Percentiles rank a stretch among this genome's conserved stretches.
Evolutionary conservation across 805 yeast species (phyloP).

Genomic region (Spathaspora sp.): DNA sequence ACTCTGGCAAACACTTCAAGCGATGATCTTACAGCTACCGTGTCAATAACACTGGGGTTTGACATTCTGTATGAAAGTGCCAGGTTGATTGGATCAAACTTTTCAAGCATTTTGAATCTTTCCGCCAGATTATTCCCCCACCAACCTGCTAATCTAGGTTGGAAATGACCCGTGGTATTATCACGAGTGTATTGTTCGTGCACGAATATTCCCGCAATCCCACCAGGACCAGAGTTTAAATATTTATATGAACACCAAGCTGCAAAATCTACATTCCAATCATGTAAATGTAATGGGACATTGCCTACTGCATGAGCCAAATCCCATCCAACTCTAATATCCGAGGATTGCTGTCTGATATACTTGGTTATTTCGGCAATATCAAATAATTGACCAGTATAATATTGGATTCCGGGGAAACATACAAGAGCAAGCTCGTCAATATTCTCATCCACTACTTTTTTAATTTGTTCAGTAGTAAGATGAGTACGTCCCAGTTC

Average conservation of each 20-base stretch:
- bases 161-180: conserved; percentile 26
- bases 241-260: conserved; percentile 94
- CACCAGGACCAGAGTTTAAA: conserved; percentile 91
- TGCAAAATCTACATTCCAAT: conserved; percentile 92
- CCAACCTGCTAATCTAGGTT: conserved; percentile 91
- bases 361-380: conserved; percentile 63
- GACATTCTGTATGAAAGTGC: conserved; percentile 89
- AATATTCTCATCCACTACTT: conserved; percentile 49
- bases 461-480: conserved; percentile 60
- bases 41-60: conserved; percentile 85
- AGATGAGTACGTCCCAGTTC: conserved; percentile 54
- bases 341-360: conserved; percentile 42
- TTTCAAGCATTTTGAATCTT: conserved; percentile 76
- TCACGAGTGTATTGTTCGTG: conserved; percentile 47
- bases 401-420: conserved; percentile 87
- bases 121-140: conserved; percentile 81
- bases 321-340: conserved; percentile 83
- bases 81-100: conserved; percentile 75
- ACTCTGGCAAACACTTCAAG: conserved; percentile 53
- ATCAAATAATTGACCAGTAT: conserved; percentile 85
- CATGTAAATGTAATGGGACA: conserved; percentile 70
- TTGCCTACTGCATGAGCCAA: conserved; percentile 94
- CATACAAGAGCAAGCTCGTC: conserved; percentile 70
- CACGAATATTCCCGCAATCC: conserved; percentile 81
- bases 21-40: conserved; percentile 67